Percentiles rank a stretch among this genome's conserved stretches.
Evolutionary conservation across 345 rosid genomes (phyloP).

Genomic region (Hibiscus syriacus): DNA sequence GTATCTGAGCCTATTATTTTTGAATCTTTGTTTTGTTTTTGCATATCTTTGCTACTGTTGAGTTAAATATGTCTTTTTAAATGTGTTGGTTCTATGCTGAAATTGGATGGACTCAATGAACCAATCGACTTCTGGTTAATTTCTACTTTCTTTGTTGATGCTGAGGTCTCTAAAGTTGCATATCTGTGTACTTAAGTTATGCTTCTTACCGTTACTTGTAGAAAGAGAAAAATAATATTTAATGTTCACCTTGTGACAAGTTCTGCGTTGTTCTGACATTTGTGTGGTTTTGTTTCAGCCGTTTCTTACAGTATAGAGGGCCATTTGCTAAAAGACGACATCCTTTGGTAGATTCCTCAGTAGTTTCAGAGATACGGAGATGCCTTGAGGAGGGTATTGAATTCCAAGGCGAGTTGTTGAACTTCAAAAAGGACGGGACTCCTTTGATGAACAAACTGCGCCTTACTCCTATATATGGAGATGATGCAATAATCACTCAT

Average conservation of each 20-base stretch:
- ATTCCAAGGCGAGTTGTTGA: constrained; percentile 80
- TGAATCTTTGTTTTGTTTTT: neutral
- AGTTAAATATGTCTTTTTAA: neutral
- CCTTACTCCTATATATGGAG: constrained; percentile 79
- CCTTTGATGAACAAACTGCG: constrained; percentile 71
- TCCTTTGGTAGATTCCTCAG: neutral
- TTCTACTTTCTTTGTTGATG: neutral
- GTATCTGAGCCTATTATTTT: neutral
- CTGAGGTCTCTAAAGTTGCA: neutral
- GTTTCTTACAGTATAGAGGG: neutral
- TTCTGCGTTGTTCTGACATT: constrained; percentile 15
- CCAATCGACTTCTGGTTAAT: neutral
- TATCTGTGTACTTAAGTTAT: neutral
- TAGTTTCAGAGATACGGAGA: constrained; percentile 34
- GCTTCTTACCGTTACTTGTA: neutral
- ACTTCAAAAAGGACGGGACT: constrained; percentile 20
- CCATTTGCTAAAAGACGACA: neutral
- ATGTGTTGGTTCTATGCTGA: neutral
- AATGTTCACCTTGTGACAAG: constrained; percentile 4
- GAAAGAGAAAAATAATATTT: neutral
- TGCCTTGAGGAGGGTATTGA: constrained; percentile 80
- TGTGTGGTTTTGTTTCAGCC: neutral
- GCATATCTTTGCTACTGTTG: neutral
- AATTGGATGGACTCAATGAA: neutral
- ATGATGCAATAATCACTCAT: constrained; percentile 67